Conservation (phyloP, 163 green algal genomes). For the Chlorella variabilis region DNA sequence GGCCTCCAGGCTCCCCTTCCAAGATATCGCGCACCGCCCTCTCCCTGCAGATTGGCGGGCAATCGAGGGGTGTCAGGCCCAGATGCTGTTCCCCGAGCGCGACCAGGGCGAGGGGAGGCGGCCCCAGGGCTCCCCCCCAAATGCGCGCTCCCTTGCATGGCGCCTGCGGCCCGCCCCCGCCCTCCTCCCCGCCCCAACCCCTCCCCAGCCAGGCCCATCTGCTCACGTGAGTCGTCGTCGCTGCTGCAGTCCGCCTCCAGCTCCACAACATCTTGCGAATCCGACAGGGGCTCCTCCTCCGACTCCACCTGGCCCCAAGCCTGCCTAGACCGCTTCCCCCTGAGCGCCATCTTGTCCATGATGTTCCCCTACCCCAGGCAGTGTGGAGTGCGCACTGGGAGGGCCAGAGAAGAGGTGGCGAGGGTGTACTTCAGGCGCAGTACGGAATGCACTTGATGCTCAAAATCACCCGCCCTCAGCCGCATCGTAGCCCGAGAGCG, state of each 20-base stretch:
- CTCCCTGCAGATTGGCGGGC: slow-evolving; percentile 4
- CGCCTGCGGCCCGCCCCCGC: too few species aligned
- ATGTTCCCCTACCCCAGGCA: neutral
- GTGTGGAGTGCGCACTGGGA: neutral
- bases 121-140: too few species aligned
- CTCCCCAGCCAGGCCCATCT: neutral
- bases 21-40: neutral
- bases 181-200: neutral
- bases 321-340: neutral
- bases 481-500: too few species aligned
- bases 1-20: slow-evolving; percentile 20
- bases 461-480: too few species aligned
- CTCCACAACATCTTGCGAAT: neutral
- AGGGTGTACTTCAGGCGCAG: too few species aligned
- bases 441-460: too few species aligned
- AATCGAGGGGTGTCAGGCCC: neutral
- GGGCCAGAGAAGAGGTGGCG: too few species aligned
- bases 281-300: slow-evolving; percentile 4
- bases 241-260: slow-evolving; percentile 10
- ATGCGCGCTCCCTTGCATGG: too few species aligned
- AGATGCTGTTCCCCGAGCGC: too few species aligned
- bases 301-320: neutral
- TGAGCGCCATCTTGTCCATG: neutral
- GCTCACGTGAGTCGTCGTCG: neutral
- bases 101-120: too few species aligned